Base-by-base conservation (phyloP, 768 basidiomycete genomes). In the Porpolomopsis calyptriformis region DNA sequence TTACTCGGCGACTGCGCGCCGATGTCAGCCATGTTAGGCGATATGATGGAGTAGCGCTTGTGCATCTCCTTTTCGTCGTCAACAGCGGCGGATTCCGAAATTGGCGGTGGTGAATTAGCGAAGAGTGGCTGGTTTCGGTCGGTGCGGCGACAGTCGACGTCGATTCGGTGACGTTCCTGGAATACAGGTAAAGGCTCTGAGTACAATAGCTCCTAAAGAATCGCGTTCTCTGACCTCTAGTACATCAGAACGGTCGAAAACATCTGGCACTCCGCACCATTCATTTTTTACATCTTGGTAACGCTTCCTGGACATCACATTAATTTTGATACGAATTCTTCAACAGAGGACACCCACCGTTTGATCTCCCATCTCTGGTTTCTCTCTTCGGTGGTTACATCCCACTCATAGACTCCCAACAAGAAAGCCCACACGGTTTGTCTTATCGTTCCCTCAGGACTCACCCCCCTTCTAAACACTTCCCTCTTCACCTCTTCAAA, bases 81-180 rank as follows among this genome's bases (percentile, higher is more conserved):
- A 23, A 60, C 48, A 23, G 64, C 53, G 58, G 35, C 42, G 4
- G 64, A 49, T 14, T 54, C 60, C 4, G 55, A 49, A 4, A 52
- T 54, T 19, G 61, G 63, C 53, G 60, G 46, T 31, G 61, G 58
- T 12, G 67, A 64, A 20, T 66, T 69, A 2, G 82, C 76, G 56
- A 96, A 98, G 45, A 97, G 71, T 4, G 88, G 81, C 54, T 98
- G 94, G n/a, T 74, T 84, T 29, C 96, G 76, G 62, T 99, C 96
- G 18, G 96, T 99, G 22, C 96, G 77, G 48, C 93, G 82, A 56
- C 96, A 98, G 59, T 98, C 96, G 47, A 99, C 96, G 57, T 98
- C 89, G 54, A 91, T 90, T 20, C 89, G 78, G 64, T 91, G 89
- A n/a, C 86, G 78, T 59, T 91, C 89, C 82, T 82, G 46, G 23